Conservation (phyloP, 768 basidiomycete genomes). For the Leccinum barrowsii region DNA sequence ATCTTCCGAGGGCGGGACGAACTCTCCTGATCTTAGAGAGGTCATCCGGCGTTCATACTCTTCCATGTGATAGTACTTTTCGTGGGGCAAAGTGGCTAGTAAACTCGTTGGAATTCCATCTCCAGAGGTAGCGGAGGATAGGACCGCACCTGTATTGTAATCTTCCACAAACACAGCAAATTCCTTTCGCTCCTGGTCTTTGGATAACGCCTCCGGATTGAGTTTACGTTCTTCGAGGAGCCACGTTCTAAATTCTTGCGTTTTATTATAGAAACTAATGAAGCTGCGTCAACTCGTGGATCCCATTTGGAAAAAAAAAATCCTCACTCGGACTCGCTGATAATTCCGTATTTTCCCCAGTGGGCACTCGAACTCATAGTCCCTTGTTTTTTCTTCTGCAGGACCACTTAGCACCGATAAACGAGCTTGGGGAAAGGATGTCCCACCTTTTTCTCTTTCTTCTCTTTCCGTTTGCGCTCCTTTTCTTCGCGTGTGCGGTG, state of each 20-base stretch:
- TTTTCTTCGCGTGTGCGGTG: slow-evolving; percentile 43
- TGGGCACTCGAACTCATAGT: slow-evolving; percentile 47
- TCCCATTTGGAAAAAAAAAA: background rate
- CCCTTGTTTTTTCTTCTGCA: slow-evolving; percentile 57
- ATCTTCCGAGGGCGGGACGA: slow-evolving; percentile 66
- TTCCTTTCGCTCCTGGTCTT: slow-evolving; percentile 83
- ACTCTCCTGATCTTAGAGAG: slow-evolving; percentile 80
- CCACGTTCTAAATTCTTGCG: slow-evolving; percentile 88
- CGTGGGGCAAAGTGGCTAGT: slow-evolving; percentile 85
- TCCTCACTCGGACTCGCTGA: slow-evolving; percentile 78
- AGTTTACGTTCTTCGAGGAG: slow-evolving; percentile 88
- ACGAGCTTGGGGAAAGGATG: background rate
- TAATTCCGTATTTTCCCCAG: slow-evolving; percentile 91
- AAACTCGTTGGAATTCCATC: background rate
- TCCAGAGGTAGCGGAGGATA: background rate
- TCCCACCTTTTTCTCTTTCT: slow-evolving; percentile 67
- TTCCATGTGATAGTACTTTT: slow-evolving; percentile 93
- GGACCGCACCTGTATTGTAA: slow-evolving; percentile 66
- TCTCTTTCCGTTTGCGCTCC: slow-evolving; percentile 58
- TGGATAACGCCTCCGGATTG: slow-evolving; percentile 85
- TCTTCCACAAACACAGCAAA: slow-evolving; percentile 82
- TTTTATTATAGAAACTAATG: slow-evolving; percentile 73
- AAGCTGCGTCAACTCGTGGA: slow-evolving; percentile 12
- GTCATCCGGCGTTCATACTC: slow-evolving; percentile 82
- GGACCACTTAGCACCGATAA: slow-evolving; percentile 2